A percentile compares a stretch with the other conserved stretches of the same genome.
These are phyloP conservation scores for Talaromyces rugulosus DNA, from an alignment of 2,329 filamentous ascomycete genomes.

Conservation along the genomic window DNA sequence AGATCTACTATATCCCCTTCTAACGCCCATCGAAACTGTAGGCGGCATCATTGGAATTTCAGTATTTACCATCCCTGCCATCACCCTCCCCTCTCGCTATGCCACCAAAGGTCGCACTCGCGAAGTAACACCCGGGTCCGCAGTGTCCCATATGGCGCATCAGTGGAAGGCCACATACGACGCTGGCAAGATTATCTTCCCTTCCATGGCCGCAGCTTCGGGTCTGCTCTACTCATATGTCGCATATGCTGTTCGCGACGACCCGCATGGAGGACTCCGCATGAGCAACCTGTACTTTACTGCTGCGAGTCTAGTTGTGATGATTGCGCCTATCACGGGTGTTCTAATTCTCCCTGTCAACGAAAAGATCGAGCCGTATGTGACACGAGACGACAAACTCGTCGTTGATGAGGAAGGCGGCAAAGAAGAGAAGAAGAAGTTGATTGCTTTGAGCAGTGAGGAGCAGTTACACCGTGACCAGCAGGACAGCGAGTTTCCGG, in stretches of 20 bases:
- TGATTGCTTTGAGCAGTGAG: not conserved
- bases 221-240: constrained; percentile 47
- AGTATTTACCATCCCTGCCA: constrained; percentile 19
- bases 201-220: constrained; percentile 51
- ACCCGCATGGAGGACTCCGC: not conserved
- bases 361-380: constrained; percentile 21
- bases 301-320: constrained; percentile 21
- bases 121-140: constrained; percentile 11
- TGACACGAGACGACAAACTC: constrained; percentile 3
- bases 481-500: constrained; percentile 17
- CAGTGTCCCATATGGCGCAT: constrained; percentile 23
- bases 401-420: not conserved
- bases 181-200: constrained; percentile 51
- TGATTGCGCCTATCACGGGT: constrained; percentile 32
- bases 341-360: constrained; percentile 27
- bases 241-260: constrained; percentile 20
- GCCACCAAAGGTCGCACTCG: constrained; percentile 5
- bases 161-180: constrained; percentile 33
- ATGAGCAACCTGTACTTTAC: not conserved
- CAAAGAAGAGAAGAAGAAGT: not conserved
- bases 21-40: constrained; percentile 3
- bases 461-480: constrained; percentile 15
- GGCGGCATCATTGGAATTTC: constrained; percentile 28
- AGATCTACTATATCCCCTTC: not conserved
- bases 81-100: constrained; percentile 21